Evolutionary conservation across 768 basidiomycete species (phyloP).

Genomic region (Lactarius quietus): DNA sequence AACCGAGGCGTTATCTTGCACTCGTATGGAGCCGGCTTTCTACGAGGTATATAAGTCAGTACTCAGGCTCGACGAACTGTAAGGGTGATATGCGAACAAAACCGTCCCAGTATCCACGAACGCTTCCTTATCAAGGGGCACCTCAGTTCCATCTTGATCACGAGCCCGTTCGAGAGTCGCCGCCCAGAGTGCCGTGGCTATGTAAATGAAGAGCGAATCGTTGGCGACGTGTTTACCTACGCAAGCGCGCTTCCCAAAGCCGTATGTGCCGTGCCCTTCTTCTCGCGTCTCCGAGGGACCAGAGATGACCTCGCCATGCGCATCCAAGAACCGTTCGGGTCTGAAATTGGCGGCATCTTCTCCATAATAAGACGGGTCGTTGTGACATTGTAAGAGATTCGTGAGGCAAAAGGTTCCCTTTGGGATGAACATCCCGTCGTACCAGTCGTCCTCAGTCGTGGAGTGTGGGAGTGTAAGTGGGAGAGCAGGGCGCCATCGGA

Average conservation of each 20-base stretch:
- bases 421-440: conserved; percentile 31
- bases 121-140: background rate
- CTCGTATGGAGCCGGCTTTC: no score
- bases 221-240: conserved; percentile 22
- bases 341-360: conserved; percentile 23
- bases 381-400: conserved; percentile 25
- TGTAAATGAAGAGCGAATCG: conserved; percentile 16
- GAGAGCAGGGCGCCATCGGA: conserved; percentile 11
- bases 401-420: conserved; percentile 34
- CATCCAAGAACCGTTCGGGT: conserved; percentile 24
- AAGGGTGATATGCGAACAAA: background rate
- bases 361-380: conserved; percentile 14
- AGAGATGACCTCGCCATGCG: background rate
- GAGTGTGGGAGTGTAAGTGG: conserved; percentile 2
- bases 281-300: background rate
- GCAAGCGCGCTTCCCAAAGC: conserved; percentile 23
- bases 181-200: conserved; percentile 26
- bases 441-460: conserved; percentile 29
- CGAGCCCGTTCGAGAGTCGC: conserved; percentile 10
- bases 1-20: no score
- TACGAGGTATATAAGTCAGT: no score
- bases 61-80: no score
- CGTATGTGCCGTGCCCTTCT: conserved; percentile 14
- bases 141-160: conserved; percentile 16
- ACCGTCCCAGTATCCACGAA: background rate